Conservation (phyloP, 148 eudicot species). For the Spergularia bocconei region DNA sequence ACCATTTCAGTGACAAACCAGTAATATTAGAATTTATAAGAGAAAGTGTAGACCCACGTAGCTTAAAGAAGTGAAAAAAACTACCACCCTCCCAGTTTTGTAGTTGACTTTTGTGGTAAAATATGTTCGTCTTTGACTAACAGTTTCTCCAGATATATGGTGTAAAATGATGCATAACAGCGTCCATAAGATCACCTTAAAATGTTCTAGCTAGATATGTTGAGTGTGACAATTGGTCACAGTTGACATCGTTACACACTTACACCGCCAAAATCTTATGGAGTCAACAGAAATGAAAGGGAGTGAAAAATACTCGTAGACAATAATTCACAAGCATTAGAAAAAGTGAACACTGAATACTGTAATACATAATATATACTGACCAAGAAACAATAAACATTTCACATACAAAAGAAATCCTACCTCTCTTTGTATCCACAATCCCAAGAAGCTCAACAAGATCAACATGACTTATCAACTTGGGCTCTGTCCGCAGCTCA, state of each 20-base stretch:
- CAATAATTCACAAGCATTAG: neutral
- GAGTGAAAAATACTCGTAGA: neutral
- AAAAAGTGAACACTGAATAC: too few species aligned
- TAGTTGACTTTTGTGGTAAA: too few species aligned
- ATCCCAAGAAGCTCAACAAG: conserved; percentile 92
- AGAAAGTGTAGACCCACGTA: neutral
- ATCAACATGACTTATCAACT: conserved; percentile 82
- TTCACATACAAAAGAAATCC: neutral
- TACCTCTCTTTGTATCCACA: conserved; percentile 79
- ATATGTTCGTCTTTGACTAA: too few species aligned
- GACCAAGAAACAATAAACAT: neutral
- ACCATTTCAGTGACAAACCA: neutral
- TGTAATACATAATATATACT: neutral
- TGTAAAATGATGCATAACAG: too few species aligned
- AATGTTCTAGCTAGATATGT: too few species aligned
- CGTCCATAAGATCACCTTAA: too few species aligned
- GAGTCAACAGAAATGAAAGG: neutral
- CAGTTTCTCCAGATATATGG: too few species aligned
- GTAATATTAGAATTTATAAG: neutral
- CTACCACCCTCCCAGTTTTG: too few species aligned
- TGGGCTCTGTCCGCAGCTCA: conserved; percentile 51
- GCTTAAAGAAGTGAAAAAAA: neutral
- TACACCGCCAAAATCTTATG: neutral
- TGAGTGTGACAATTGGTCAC: neutral
- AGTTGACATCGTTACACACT: neutral